phyloP scores from a whole-genome alignment of 345 rosid genomes.

The Salix suchowensis region DNA sequence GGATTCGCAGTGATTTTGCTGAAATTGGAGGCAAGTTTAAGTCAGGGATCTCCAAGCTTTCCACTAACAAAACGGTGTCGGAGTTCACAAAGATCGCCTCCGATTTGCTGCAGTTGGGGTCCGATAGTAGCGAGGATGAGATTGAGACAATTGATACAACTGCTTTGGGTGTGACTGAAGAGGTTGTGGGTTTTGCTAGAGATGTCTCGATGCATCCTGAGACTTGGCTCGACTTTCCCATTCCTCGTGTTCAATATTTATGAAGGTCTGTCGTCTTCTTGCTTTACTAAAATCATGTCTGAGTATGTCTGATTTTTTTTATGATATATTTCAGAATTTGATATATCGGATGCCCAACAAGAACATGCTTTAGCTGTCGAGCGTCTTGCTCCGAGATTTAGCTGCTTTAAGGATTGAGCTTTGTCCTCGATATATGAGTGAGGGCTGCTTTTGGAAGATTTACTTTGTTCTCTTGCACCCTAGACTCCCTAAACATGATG shows the following conservation, averaged over 20 bases:
- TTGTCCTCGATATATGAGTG: slow-evolving; percentile 90
- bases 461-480: slow-evolving; percentile 90
- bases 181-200: slow-evolving; percentile 69
- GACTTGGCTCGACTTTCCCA: slow-evolving; percentile 92
- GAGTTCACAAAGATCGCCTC: slow-evolving; percentile 63
- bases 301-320: not conserved
- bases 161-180: slow-evolving; percentile 75
- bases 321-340: slow-evolving; percentile 48
- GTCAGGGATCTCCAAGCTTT: slow-evolving; percentile 57
- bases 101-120: slow-evolving; percentile 49
- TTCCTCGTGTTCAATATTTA: slow-evolving; percentile 58
- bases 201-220: slow-evolving; percentile 88
- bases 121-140: slow-evolving; percentile 43
- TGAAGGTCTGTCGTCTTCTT: slow-evolving; percentile 45
- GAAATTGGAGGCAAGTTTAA: slow-evolving; percentile 60
- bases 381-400: slow-evolving; percentile 65
- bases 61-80: slow-evolving; percentile 58
- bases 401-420: slow-evolving; percentile 80
- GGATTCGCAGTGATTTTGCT: slow-evolving; percentile 66
- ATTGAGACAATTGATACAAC: slow-evolving; percentile 27
- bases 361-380: slow-evolving; percentile 92
- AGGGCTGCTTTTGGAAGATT: slow-evolving; percentile 90
- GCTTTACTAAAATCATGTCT: not conserved
- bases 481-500: slow-evolving; percentile 67
- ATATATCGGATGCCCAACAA: slow-evolving; percentile 89